phyloP scores from a whole-genome alignment of 2,329 filamentous ascomycete genomes.

The Sporothrix pallida region DNA sequence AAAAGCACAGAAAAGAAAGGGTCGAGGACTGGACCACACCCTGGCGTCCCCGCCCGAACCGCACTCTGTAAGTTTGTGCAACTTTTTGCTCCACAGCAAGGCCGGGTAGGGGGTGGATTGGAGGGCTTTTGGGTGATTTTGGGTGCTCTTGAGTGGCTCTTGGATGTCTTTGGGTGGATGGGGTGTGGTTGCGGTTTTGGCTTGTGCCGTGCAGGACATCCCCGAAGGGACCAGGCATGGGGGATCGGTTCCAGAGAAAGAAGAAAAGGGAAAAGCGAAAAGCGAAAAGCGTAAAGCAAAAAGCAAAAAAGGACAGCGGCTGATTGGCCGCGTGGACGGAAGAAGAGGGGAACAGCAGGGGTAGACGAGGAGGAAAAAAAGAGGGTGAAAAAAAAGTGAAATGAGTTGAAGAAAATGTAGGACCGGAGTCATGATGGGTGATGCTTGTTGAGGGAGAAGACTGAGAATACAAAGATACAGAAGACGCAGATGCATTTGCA shows the following conservation, averaged over 20 bases:
- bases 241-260: slow-evolving; percentile 25
- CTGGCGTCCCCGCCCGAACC: slow-evolving; percentile 34
- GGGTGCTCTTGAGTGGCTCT: too few relatives aligned
- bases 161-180: slow-evolving; percentile 15
- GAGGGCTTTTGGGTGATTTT: not conserved
- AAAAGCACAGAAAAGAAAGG: not conserved
- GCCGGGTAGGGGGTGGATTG: slow-evolving; percentile 13
- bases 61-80: slow-evolving; percentile 33
- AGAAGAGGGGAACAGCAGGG: slow-evolving; percentile 29
- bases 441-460: too few relatives aligned
- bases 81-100: slow-evolving; percentile 16
- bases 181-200: slow-evolving; percentile 29
- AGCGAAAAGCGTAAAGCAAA: too few relatives aligned
- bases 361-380: not conserved
- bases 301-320: slow-evolving; percentile 3
- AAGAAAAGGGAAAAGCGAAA: not conserved
- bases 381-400: not conserved
- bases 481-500: too few relatives aligned
- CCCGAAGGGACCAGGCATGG: slow-evolving; percentile 21
- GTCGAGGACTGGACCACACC: not conserved
- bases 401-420: not conserved
- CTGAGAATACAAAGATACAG: not conserved
- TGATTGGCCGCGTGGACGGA: slow-evolving; percentile 29
- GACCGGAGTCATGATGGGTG: not conserved
- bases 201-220: slow-evolving; percentile 33